These are phyloP conservation scores for Crithidia bombi DNA, from an alignment of 208 protist species.

Conservation along the genomic window DNA sequence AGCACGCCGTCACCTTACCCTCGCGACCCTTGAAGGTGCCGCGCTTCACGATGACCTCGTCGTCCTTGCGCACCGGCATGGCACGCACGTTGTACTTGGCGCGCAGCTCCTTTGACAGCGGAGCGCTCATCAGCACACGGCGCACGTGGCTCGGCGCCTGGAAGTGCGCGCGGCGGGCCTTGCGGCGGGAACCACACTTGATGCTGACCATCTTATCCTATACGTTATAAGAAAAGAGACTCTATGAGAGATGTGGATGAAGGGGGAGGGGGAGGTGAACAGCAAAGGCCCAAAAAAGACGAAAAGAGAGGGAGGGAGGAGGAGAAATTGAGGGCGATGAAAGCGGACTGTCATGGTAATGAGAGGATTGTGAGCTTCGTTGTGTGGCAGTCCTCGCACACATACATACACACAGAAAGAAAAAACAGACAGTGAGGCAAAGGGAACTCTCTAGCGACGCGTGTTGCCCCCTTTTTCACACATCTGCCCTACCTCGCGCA, in stretches of 20 bases:
- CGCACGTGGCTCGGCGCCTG: conserved; percentile 96
- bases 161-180: conserved; percentile 99
- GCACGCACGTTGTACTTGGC: conserved; percentile 98
- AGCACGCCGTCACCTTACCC: conserved; percentile 97
- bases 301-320: background rate
- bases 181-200: conserved; percentile 37
- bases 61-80: conserved; percentile 99
- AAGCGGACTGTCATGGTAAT: too few relatives aligned
- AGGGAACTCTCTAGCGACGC: too few relatives aligned
- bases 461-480: too few relatives aligned
- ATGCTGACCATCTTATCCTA: background rate
- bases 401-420: too few relatives aligned
- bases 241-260: background rate
- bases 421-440: too few relatives aligned
- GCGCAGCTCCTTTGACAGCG: conserved; percentile 98
- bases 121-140: conserved; percentile 97
- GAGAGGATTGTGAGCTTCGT: too few relatives aligned
- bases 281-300: background rate
- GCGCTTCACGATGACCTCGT: conserved; percentile 97
- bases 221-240: conserved; percentile 12
- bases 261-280: background rate
- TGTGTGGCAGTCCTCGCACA: too few relatives aligned
- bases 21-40: conserved; percentile 96
- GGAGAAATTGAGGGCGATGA: too few relatives aligned
- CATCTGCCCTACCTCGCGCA: too few relatives aligned